A percentile compares a stretch with the other conserved stretches of the same genome.
Evolutionary conservation across 176 grass and related monocot genomes (phyloP).

Genomic region (Luzula sylvatica): DNA sequence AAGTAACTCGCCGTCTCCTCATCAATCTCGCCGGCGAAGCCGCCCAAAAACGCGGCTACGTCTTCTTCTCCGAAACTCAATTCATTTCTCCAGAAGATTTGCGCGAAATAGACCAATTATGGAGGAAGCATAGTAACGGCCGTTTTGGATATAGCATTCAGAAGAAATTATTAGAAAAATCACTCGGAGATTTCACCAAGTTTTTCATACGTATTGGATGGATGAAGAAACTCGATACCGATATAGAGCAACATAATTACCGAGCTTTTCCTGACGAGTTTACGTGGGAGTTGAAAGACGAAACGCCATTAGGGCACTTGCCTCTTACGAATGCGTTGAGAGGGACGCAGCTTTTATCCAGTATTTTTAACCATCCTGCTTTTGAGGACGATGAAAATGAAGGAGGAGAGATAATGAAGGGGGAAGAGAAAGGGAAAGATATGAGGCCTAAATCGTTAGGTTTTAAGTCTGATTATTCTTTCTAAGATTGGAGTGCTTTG

Average conservation of each 20-base stretch:
- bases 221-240: slow-evolving; percentile 98
- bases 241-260: slow-evolving; percentile 83
- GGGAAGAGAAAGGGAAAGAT: slow-evolving; percentile 24
- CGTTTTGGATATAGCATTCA: slow-evolving; percentile 84
- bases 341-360: slow-evolving; percentile 68
- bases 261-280: slow-evolving; percentile 80
- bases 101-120: slow-evolving; percentile 56
- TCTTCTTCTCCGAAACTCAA: slow-evolving; percentile 96
- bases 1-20: slow-evolving; percentile 71
- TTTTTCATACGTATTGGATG: slow-evolving; percentile 80
- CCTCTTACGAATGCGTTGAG: slow-evolving; percentile 90
- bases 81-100: slow-evolving; percentile 57
- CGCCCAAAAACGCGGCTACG: slow-evolving; percentile 70
- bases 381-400: slow-evolving; percentile 36
- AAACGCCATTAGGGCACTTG: slow-evolving; percentile 76
- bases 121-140: slow-evolving; percentile 54
- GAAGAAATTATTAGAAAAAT: slow-evolving; percentile 74
- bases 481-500: slow-evolving; percentile 35
- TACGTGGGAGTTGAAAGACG: slow-evolving; percentile 73
- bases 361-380: slow-evolving; percentile 63
- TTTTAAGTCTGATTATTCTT: slow-evolving; percentile 83
- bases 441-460: slow-evolving; percentile 35
- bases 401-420: slow-evolving; percentile 1
- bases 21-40: slow-evolving; percentile 69
- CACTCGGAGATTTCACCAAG: slow-evolving; percentile 55